Conservation (phyloP, 2,329 filamentous ascomycete species). For the Colletotrichum sublineola region DNA sequence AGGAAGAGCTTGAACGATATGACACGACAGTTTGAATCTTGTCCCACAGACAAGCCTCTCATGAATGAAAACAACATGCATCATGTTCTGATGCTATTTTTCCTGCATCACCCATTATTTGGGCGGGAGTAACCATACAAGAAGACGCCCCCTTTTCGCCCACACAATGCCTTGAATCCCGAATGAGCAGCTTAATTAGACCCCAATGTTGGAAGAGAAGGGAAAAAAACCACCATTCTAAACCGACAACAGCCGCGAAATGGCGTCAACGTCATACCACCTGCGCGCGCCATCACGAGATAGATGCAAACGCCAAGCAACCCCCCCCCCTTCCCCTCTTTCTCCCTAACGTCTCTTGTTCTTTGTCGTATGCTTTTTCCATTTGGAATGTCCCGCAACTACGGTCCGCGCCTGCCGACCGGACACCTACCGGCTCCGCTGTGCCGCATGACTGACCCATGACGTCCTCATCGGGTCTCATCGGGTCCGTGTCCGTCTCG, state of each 20-base stretch:
- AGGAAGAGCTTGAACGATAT: slow-evolving; percentile 1
- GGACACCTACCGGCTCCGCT: slow-evolving; percentile 1
- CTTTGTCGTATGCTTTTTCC: not conserved
- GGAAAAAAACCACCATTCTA: not conserved
- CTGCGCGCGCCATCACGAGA: not conserved
- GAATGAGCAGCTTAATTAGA: not conserved
- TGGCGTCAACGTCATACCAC: slow-evolving; percentile 1
- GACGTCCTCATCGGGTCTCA: slow-evolving; percentile 11
- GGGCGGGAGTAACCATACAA: not conserved
- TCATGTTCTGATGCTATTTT: not conserved
- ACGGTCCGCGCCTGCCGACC: not conserved
- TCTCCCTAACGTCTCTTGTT: not conserved
- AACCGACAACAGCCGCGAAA: not conserved
- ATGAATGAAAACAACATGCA: slow-evolving; percentile 5
- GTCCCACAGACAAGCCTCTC: not conserved
- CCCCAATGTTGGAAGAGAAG: not conserved
- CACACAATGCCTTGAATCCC: not conserved
- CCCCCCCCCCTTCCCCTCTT: too few relatives aligned
- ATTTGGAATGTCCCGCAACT: not conserved
- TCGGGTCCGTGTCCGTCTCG: slow-evolving; percentile 27
- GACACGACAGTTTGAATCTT: not conserved
- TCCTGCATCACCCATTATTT: not conserved
- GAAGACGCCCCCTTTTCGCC: not conserved
- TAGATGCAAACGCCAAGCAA: not conserved
- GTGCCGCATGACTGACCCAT: slow-evolving; percentile 34